phyloP scores from a whole-genome alignment of 148 eudicot genomes.

The Camellia lanceoleosa region DNA sequence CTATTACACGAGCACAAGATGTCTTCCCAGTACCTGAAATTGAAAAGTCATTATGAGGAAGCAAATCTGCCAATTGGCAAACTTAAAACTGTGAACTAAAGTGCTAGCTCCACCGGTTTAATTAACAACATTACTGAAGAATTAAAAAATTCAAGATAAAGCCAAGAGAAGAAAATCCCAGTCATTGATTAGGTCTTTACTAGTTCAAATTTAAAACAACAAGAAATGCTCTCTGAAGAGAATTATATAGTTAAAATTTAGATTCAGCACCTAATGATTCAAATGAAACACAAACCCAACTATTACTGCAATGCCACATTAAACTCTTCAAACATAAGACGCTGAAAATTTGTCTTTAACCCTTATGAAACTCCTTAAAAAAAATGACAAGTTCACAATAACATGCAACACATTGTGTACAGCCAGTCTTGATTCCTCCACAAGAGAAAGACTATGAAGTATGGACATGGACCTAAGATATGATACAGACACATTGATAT shows the following conservation, averaged over 20 bases:
- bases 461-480: neutral
- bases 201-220: neutral
- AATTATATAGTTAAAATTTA: neutral
- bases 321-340: neutral
- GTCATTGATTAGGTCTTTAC: neutral
- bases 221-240: neutral
- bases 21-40: constrained; percentile 99
- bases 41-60: constrained; percentile 17
- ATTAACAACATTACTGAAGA: neutral
- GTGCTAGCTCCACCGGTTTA: neutral
- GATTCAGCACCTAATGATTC: neutral
- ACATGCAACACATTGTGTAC: neutral
- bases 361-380: neutral
- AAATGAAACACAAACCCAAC: neutral
- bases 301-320: neutral
- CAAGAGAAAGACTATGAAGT: neutral
- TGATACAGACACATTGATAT: neutral
- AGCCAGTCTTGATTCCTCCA: constrained; percentile 1
- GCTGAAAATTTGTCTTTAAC: neutral
- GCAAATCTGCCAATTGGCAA: neutral
- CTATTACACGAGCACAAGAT: constrained; percentile 97
- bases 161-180: neutral
- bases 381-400: neutral
- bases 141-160: constrained; percentile 4
- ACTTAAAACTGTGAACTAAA: neutral